These are phyloP conservation scores for Alloteropsis angusta DNA, from an alignment of 202 grass and related monocot species.

Conservation along the genomic window DNA sequence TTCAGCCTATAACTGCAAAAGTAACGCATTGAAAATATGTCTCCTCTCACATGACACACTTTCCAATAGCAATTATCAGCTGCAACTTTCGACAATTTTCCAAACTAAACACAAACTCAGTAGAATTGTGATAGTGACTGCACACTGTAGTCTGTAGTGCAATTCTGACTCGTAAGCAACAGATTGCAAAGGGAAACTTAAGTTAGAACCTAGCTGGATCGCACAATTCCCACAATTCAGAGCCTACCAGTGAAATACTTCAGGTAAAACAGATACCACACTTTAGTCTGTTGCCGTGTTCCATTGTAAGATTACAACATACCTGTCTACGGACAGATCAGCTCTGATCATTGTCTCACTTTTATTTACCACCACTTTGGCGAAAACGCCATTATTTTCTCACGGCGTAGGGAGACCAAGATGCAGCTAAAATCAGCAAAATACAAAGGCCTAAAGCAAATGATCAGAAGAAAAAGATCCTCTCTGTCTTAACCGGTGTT, in stretches of 20 bases:
- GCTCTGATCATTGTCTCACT: not conserved
- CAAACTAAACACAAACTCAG: no score
- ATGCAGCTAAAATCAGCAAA: not conserved
- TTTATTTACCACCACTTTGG: not conserved
- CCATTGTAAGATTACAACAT: not conserved
- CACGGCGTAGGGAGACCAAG: not conserved
- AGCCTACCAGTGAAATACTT: not conserved
- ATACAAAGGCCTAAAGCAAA: slow-evolving; percentile 8
- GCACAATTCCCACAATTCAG: not conserved
- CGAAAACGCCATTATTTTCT: not conserved
- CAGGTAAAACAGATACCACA: not conserved
- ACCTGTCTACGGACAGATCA: not conserved
- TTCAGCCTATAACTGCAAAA: no score
- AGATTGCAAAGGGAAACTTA: not conserved
- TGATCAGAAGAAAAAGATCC: not conserved
- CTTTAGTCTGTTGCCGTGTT: not conserved
- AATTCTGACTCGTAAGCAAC: not conserved
- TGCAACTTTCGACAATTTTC: no score
- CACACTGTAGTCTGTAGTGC: not conserved
- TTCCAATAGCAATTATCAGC: no score
- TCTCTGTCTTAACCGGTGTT: slow-evolving; percentile 64
- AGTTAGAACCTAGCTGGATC: not conserved
- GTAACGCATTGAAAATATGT: no score
- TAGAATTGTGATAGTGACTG: not conserved
- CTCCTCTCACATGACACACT: no score